Evolutionary conservation across 768 basidiomycete species (phyloP).

Genomic region (Russula emetica): DNA sequence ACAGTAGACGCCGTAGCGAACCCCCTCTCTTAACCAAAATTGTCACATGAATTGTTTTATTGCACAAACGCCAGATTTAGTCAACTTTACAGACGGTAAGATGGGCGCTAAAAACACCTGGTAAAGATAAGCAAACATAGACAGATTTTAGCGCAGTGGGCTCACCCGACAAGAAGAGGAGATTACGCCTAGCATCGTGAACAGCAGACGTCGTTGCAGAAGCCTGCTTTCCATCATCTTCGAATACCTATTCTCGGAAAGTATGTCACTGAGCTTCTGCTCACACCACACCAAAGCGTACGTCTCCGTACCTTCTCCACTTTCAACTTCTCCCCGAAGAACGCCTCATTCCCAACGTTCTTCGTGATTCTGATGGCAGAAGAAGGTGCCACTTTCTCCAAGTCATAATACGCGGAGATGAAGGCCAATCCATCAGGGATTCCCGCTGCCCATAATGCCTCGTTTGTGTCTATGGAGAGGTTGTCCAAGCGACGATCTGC

Average conservation of each 20-base stretch:
- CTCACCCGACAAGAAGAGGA: conserved; percentile 58
- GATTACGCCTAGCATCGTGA: conserved; percentile 48
- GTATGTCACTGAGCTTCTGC: conserved; percentile 9
- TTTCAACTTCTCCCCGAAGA: conserved; percentile 56
- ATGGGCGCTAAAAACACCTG: conserved; percentile 9
- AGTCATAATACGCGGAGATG: conserved; percentile 42
- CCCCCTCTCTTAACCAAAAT: too few species aligned
- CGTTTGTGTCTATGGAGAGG: conserved; percentile 53
- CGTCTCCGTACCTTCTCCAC: conserved; percentile 47
- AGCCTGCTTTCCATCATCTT: conserved; percentile 58
- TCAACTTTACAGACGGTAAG: conserved; percentile 14
- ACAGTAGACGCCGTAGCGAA: neutral
- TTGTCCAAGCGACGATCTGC: conserved; percentile 58
- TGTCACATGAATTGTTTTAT: neutral
- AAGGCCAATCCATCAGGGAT: conserved; percentile 41
- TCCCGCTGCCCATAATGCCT: conserved; percentile 60
- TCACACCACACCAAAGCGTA: neutral
- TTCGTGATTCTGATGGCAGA: conserved; percentile 49
- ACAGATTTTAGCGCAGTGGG: neutral
- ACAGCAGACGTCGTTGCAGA: conserved; percentile 55
- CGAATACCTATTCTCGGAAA: conserved; percentile 48
- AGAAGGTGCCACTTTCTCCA: conserved; percentile 42
- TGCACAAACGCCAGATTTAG: neutral
- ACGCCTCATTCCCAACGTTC: conserved; percentile 48
- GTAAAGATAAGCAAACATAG: neutral